Conservation (phyloP, 148 eudicot genomes). For the Vaccinium vitisidaea region DNA sequence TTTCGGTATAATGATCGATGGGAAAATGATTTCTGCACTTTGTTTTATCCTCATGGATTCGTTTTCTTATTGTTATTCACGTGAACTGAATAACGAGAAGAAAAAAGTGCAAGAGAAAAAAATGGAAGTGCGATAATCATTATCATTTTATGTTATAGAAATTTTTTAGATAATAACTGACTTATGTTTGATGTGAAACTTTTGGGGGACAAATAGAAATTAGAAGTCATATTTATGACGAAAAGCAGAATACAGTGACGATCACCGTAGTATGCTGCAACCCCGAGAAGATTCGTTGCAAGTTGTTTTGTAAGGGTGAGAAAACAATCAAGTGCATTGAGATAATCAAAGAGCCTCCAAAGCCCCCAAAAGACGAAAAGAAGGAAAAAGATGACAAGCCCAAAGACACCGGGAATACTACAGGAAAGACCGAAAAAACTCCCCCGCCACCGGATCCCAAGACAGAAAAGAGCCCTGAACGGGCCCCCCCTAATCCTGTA, state of each 20-base stretch:
- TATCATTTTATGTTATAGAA: neutral
- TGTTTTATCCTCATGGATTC: no score
- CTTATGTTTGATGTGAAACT: neutral
- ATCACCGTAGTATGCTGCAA: constrained; percentile 81
- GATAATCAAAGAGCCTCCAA: constrained; percentile 30
- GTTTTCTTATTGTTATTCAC: neutral
- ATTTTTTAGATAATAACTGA: neutral
- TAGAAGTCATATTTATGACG: constrained; percentile 64
- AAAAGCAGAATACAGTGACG: constrained; percentile 61
- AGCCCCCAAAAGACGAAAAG: neutral
- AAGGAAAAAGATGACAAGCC: neutral
- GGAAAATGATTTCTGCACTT: neutral
- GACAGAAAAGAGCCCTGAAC: no score
- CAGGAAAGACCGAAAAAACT: neutral
- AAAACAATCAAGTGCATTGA: constrained; percentile 61
- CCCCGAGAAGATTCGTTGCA: constrained; percentile 78
- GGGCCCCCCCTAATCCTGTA: no score
- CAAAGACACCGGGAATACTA: no score
- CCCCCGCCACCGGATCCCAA: neutral
- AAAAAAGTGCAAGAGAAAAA: neutral
- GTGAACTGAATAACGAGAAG: neutral
- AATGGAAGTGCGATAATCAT: neutral
- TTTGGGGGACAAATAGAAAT: constrained; percentile 60
- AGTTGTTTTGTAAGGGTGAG: constrained; percentile 63
- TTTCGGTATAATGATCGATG: neutral